Base-by-base conservation (phyloP, 177 flowering plant genomes). In the Vitis hybrid region DNA sequence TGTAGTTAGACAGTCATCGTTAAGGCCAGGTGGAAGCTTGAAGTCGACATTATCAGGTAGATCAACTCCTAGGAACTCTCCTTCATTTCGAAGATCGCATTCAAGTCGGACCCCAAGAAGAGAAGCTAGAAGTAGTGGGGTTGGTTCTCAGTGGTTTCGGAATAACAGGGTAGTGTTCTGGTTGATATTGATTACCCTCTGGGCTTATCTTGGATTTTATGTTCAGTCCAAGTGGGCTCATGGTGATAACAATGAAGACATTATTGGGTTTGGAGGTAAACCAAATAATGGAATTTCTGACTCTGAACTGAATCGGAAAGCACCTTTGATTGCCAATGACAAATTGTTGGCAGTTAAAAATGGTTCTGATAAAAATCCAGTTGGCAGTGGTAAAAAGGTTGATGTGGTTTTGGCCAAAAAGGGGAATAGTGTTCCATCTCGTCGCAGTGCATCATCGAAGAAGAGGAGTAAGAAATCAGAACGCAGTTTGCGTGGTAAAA, bases 181-280 rank as follows among this genome's bases (percentile, higher is more conserved):
- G 99, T 78, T 96, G 86, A 77, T 90, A 59, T 71, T 96, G 70
- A 92, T 96, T 52, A 88, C 97, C 67, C 91, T 96, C 12, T 96
- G 99, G 99, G 83, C 97, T 19, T 96, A 96, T 77, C 86, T 88
- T 68, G 99, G 90, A 14, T 96, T 96, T 69, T 87, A 85, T 76
- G 82, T 96, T 48, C 99, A 96, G 81, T 93, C 98, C 11, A 88
- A 83, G 74, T 96, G 98, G 99, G 98, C 98, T 59, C 99, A 96
- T 79, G 87, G 87, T 34, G 84, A 92, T 68, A 86, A 87, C 57
- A 83, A 85, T 68, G 83, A 84, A 39, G 82, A 81, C 20, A 77
- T 87, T 54, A 68, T 84, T 66, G 92, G 89, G 20, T 82, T 83
- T 81, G 78, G 81, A 59, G 85, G 86, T 76, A 83, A 82, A 67